Evolutionary conservation across 2,329 filamentous ascomycete species (phyloP), one percentile per base, ranked within the genome.

Genomic region (Colletotrichum phormii): DNA sequence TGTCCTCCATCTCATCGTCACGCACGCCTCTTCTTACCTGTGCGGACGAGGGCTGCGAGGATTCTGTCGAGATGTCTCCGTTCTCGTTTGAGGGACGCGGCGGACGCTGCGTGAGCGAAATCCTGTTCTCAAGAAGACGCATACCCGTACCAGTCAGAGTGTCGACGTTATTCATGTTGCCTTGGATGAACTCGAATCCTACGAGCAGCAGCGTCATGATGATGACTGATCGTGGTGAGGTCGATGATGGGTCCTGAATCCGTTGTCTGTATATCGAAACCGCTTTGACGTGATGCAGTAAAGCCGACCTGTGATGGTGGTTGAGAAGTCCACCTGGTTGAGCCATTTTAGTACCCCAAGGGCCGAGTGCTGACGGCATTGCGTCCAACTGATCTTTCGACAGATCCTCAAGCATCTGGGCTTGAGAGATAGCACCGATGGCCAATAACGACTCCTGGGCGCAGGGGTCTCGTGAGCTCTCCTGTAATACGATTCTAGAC

Each of bases 401-500:
- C 24, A 42, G 33, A 8, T 60, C 63, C n/a, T 62, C 60, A 22
- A 73, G 65, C 60, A 73, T 74, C 9, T 76, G 53, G 22, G 72
- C 68, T 51, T 74, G 67, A 11, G 76, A 75, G 24, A 77, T 67
- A 0, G 76, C 76, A 3, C 75, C 75, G 15, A 78, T 75, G 49
- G 76, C 76, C 29, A 78, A 59, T 13, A 76, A 61, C 12, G 77
- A 76, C 24, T 77, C 75, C 1, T 65, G 72, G 22, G 75, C 71
- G 26, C 76, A 77, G 2, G 74, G 64, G 11, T 76, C 74, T 6
- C 67, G 61, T 13, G 74, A 64, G 46, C 66, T 61, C 65, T 77
- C 76, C 35, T 66, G 71, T 3, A 77, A 74, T 2, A 77, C 73
- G 12, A 75, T 74, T 2, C 75, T 72, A 7, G 75, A 75, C 77